phyloP scores from a whole-genome alignment of 495 filamentous ascomycete genomes.

The Symbiotaphrina buchneri region DNA sequence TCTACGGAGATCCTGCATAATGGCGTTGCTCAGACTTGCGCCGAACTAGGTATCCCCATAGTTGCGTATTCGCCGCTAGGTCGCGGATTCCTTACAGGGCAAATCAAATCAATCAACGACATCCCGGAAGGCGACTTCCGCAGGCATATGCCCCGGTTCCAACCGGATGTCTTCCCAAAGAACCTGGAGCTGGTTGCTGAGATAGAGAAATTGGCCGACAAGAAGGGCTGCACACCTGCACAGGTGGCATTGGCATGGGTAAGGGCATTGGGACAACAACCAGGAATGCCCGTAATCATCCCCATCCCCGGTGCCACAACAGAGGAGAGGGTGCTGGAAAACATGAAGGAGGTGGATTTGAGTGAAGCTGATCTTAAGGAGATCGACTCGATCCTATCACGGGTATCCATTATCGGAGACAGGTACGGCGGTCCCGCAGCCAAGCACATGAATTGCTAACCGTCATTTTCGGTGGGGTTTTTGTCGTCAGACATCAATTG shows the following conservation, averaged over 20 bases:
- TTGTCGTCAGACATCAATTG: not conserved
- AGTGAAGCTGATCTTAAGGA: conserved; percentile 15
- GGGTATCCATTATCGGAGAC: conserved; percentile 9
- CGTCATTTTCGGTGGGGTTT: not conserved
- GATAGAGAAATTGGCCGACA: conserved; percentile 38
- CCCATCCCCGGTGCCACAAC: conserved; percentile 58
- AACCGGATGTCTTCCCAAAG: conserved; percentile 40
- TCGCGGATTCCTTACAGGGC: conserved; percentile 30
- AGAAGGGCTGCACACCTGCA: conserved; percentile 46
- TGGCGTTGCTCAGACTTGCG: conserved; percentile 21
- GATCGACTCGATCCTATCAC: conserved; percentile 14
- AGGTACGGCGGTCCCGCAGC: conserved; percentile 9
- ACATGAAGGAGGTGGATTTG: conserved; percentile 12
- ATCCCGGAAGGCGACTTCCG: conserved; percentile 36
- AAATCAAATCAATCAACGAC: conserved; percentile 34
- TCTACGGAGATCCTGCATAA: conserved; percentile 29
- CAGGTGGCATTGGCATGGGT: conserved; percentile 70
- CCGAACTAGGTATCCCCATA: conserved; percentile 36
- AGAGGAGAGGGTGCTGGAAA: conserved; percentile 15
- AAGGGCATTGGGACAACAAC: conserved; percentile 23
- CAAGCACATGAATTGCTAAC: not conserved
- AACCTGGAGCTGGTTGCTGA: conserved; percentile 51
- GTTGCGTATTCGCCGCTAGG: conserved; percentile 41
- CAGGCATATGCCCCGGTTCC: conserved; percentile 35
- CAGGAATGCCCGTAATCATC: conserved; percentile 47